These are phyloP conservation scores for Viola odorata DNA, from an alignment of 345 rosid genomes.

Conservation along the genomic window DNA sequence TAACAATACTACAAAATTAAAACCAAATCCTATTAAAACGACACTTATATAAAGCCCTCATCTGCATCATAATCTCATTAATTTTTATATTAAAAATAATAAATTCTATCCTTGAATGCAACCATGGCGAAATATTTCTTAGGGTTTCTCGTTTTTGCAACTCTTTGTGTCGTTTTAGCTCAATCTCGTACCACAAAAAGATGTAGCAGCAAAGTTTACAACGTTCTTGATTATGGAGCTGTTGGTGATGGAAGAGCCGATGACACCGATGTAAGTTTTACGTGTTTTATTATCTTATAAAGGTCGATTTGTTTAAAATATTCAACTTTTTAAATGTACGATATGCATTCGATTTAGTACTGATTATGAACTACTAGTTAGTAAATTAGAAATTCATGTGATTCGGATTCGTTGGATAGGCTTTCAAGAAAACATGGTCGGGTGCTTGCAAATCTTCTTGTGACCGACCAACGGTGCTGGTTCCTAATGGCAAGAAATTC, in stretches of 20 bases:
- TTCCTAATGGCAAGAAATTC: constrained; percentile 29
- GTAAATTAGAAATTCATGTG: too few species aligned
- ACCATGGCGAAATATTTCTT: constrained; percentile 1
- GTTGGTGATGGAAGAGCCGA: constrained; percentile 28
- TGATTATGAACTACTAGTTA: too few species aligned
- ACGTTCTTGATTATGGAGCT: constrained; percentile 34
- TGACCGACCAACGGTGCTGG: constrained; percentile 11
- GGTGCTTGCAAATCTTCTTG: constrained; percentile 26
- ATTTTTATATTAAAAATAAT: too few species aligned
- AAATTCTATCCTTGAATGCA: not conserved
- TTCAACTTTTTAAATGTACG: too few species aligned
- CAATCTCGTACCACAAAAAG: constrained; percentile 2
- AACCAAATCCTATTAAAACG: too few species aligned
- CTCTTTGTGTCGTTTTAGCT: constrained; percentile 1
- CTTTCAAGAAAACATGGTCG: constrained; percentile 35
- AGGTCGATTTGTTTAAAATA: too few species aligned
- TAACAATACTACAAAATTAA: too few species aligned
- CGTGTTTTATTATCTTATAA: not conserved
- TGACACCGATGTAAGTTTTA: constrained; percentile 27
- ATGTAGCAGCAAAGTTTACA: constrained; percentile 1
- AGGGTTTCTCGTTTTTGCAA: constrained; percentile 4
- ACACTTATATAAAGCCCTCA: too few species aligned
- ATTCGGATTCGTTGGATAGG: too few species aligned
- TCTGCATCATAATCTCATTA: too few species aligned
- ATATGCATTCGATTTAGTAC: not conserved